phyloP scores from a whole-genome alignment of 2,329 filamentous ascomycete species.

The Penicillium janthinellum region DNA sequence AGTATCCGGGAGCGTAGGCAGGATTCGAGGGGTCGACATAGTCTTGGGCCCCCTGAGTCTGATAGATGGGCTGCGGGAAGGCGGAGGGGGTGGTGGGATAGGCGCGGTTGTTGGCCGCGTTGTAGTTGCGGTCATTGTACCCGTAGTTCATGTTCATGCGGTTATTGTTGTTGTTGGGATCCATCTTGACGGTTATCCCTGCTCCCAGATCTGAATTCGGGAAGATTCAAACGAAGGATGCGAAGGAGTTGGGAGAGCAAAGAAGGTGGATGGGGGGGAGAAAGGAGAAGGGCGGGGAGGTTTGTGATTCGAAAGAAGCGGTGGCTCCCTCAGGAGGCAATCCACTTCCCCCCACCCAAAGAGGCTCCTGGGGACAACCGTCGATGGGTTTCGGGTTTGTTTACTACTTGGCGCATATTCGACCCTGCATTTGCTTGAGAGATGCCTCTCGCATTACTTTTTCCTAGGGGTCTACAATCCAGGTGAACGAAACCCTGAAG shows the following conservation, averaged over 20 bases:
- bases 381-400: neutral
- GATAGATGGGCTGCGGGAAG: slow-evolving; percentile 87
- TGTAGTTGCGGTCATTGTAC: slow-evolving; percentile 65
- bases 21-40: slow-evolving; percentile 57
- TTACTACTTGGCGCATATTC: neutral
- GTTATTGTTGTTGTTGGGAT: slow-evolving; percentile 61
- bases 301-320: slow-evolving; percentile 28
- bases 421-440: neutral
- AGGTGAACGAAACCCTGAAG: neutral
- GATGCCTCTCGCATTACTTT: neutral
- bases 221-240: slow-evolving; percentile 18
- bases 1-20: slow-evolving; percentile 57
- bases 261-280: slow-evolving; percentile 13
- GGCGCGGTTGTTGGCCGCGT: slow-evolving; percentile 64
- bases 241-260: slow-evolving; percentile 14
- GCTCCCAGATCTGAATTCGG: slow-evolving; percentile 24
- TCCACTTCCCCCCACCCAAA: slow-evolving; percentile 9
- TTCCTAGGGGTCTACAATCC: neutral
- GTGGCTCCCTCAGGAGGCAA: slow-evolving; percentile 32
- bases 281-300: slow-evolving; percentile 23
- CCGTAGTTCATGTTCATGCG: slow-evolving; percentile 52
- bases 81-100: slow-evolving; percentile 92
- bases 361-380: neutral
- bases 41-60: slow-evolving; percentile 61
- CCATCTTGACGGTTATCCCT: slow-evolving; percentile 57